Percentiles rank a stretch among this genome's conserved stretches.
Conservation (phyloP, 1,284 basidiomycete genomes). For the Cystobasidium pallidum region DNA sequence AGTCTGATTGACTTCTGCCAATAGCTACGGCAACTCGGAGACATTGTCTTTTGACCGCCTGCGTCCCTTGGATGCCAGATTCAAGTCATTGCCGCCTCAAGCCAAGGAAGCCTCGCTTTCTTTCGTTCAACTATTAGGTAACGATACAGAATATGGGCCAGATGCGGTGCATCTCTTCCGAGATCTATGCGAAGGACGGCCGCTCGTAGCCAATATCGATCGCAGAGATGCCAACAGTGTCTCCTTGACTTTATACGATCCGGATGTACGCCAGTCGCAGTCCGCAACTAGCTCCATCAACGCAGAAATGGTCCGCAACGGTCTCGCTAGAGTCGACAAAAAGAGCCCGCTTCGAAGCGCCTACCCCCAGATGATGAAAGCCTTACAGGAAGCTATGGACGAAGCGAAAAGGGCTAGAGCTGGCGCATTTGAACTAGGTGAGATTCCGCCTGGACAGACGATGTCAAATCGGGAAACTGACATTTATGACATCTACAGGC, state of each 20-base stretch:
- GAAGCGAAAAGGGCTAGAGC: conserved; percentile 48
- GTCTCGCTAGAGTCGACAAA: conserved; percentile 50
- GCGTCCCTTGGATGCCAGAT: conserved; percentile 52
- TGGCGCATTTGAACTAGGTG: conserved; percentile 41
- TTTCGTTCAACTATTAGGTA: conserved; percentile 52
- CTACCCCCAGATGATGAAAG: conserved; percentile 49
- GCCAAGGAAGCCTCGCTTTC: conserved; percentile 54
- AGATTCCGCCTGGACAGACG: neutral
- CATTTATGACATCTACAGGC: conserved; percentile 4
- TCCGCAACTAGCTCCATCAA: conserved; percentile 47
- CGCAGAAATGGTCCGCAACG: conserved; percentile 50
- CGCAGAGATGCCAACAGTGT: conserved; percentile 64
- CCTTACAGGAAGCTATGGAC: conserved; percentile 49
- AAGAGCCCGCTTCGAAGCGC: conserved; percentile 48
- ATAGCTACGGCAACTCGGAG: conserved; percentile 55
- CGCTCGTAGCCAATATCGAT: conserved; percentile 87
- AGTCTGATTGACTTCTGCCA: neutral
- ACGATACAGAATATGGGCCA: conserved; percentile 63
- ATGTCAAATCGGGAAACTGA: neutral
- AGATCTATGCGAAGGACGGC: conserved; percentile 78
- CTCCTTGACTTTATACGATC: conserved; percentile 51
- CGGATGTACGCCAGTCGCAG: conserved; percentile 45
- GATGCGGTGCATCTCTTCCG: conserved; percentile 86
- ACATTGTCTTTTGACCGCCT: conserved; percentile 51
- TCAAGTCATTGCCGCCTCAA: conserved; percentile 53